Evolutionary conservation across 179 eudicot species (phyloP).

Genomic region (Beta lomatogona): DNA sequence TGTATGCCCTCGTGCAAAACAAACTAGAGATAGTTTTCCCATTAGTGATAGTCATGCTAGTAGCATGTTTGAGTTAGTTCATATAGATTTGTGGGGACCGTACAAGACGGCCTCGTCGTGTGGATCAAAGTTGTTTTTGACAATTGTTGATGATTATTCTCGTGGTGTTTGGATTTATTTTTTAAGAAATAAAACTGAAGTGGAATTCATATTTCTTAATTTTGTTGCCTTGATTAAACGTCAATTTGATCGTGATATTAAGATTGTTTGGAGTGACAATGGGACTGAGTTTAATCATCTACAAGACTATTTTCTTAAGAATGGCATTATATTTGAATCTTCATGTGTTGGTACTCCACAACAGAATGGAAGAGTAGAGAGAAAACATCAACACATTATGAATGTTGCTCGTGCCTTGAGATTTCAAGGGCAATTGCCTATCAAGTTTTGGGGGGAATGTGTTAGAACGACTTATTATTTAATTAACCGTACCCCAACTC

Average conservation of each 20-base stretch:
- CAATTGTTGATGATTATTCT: not conserved
- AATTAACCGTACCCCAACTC: too few species aligned
- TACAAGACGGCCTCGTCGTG: too few species aligned
- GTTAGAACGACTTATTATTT: too few species aligned
- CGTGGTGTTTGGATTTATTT: not conserved
- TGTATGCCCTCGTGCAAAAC: too few species aligned
- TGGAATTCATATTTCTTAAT: not conserved
- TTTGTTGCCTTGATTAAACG: not conserved
- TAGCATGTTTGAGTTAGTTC: too few species aligned
- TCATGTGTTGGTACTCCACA: conserved; percentile 2
- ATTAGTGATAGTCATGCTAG: too few species aligned
- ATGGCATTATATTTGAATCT: not conserved
- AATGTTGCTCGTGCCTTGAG: not conserved
- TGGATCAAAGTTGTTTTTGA: too few species aligned
- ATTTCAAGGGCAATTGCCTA: not conserved
- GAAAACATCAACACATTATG: not conserved
- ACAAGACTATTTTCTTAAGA: not conserved
- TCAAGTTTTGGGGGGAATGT: not conserved
- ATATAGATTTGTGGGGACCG: too few species aligned
- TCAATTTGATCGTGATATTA: not conserved
- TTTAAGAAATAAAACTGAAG: not conserved
- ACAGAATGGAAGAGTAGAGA: not conserved
- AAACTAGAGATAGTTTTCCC: too few species aligned
- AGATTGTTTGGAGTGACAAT: not conserved
- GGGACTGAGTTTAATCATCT: not conserved